These are phyloP conservation scores for Pyricularia pennisetigena DNA, from an alignment of 2,329 filamentous ascomycete species.

Conservation along the genomic window DNA sequence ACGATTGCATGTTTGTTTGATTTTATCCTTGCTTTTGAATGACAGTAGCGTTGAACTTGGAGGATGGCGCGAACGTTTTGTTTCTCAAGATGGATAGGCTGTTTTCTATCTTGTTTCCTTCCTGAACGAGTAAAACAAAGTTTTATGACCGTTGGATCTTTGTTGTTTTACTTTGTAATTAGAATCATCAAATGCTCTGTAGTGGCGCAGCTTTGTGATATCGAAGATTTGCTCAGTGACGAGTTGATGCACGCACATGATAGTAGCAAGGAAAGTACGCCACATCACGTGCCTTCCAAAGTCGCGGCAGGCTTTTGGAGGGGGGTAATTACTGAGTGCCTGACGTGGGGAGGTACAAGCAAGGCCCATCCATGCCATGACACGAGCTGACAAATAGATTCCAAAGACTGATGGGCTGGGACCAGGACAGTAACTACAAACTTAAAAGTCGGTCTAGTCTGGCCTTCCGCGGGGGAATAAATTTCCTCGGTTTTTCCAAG, in stretches of 20 bases:
- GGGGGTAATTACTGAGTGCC: neutral
- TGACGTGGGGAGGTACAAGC: neutral
- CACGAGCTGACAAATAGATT: neutral
- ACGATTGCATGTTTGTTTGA: conserved; percentile 23
- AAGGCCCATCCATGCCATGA: neutral
- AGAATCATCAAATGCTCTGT: neutral
- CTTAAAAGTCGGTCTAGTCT: neutral
- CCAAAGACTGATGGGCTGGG: neutral
- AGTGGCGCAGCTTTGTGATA: neutral
- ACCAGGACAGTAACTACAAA: neutral
- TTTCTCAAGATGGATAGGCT: neutral
- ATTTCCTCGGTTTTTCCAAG: neutral
- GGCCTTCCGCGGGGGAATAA: neutral
- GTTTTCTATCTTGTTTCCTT: neutral
- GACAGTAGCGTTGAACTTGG: neutral
- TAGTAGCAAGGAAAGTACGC: neutral
- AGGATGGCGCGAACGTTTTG: neutral
- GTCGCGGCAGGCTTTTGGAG: neutral
- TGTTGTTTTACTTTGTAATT: neutral
- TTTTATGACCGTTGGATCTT: neutral
- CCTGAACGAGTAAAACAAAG: neutral
- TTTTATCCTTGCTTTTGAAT: neutral
- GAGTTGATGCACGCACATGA: neutral
- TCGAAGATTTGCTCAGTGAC: neutral
- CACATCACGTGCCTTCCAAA: neutral